A percentile compares a stretch with the other conserved stretches of the same genome.
Conservation (phyloP, 768 basidiomycete species). For the Hypholoma sublateritium region DNA sequence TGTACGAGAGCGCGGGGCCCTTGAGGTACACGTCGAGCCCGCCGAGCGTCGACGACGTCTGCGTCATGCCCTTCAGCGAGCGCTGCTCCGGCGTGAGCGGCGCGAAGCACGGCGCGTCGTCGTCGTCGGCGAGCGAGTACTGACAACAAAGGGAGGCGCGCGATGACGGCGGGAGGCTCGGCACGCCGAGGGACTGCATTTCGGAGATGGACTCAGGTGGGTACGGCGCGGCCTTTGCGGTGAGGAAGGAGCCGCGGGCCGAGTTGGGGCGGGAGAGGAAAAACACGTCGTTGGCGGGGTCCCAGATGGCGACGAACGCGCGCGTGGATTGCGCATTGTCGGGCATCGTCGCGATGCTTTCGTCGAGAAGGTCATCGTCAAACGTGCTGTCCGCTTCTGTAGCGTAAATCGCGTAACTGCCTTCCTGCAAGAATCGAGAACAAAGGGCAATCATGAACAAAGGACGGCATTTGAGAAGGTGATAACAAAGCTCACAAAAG, state of each 20-base stretch:
- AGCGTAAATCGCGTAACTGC: no score
- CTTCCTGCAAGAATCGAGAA: no score
- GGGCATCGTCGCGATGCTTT: neutral
- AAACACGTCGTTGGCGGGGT: slow-evolving; percentile 55
- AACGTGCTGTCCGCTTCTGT: neutral
- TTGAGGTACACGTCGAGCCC: slow-evolving; percentile 36
- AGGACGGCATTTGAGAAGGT: no score
- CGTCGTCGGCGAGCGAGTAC: neutral
- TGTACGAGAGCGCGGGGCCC: slow-evolving; percentile 26
- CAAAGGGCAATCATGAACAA: no score
- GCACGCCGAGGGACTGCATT: neutral
- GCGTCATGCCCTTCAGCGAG: slow-evolving; percentile 21
- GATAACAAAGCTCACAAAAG: no score
- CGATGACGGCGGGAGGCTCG: neutral
- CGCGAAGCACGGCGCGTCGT: neutral
- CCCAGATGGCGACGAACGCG: slow-evolving; percentile 61
- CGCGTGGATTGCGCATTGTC: neutral
- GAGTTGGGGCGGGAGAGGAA: slow-evolving; percentile 40
- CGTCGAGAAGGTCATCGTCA: neutral
- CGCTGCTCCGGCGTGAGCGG: slow-evolving; percentile 2
- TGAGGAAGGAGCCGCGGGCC: neutral
- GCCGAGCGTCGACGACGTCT: slow-evolving; percentile 38
- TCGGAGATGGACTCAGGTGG: slow-evolving; percentile 4
- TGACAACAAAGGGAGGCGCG: slow-evolving; percentile 7
- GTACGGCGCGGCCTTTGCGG: neutral